Percentiles rank a stretch among this genome's conserved stretches.
Evolutionary conservation across 2,329 filamentous ascomycete genomes (phyloP).

Genomic region (Mycogone perniciosa): DNA sequence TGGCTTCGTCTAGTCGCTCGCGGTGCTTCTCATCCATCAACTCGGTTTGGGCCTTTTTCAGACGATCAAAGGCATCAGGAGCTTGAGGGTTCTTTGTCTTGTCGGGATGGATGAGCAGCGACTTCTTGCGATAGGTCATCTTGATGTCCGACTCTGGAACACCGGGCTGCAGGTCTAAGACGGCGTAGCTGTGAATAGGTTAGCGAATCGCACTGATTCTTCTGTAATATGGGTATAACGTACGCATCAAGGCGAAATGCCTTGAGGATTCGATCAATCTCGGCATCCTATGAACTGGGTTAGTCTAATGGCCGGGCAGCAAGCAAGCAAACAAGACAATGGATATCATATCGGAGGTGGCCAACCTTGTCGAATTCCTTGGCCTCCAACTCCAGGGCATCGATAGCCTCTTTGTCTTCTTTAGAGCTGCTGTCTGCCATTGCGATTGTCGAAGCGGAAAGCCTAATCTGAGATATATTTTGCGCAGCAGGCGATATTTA

Average conservation of each 20-base stretch:
- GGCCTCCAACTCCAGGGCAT: conserved; percentile 73
- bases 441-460: conserved; percentile 4
- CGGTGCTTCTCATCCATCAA: conserved; percentile 94
- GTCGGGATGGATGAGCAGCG: conserved; percentile 97
- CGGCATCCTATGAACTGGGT: conserved; percentile 62
- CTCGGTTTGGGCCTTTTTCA: conserved; percentile 89
- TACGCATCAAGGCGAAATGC: conserved; percentile 70
- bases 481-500: too few relatives aligned
- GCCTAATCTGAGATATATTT: not conserved
- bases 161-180: conserved; percentile 91
- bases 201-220: not conserved
- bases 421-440: conserved; percentile 35
- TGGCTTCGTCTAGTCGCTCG: conserved; percentile 81
- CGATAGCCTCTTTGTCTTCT: conserved; percentile 69
- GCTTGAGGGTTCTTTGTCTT: conserved; percentile 89
- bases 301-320: not conserved
- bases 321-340: too few relatives aligned
- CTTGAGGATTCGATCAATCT: conserved; percentile 89
- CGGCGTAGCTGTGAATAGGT: conserved; percentile 62
- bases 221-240: conserved; percentile 16
- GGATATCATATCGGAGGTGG: not conserved
- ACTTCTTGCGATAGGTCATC: conserved; percentile 88
- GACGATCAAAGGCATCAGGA: conserved; percentile 90
- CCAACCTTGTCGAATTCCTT: conserved; percentile 84
- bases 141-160: conserved; percentile 97